Evolutionary conservation across 306 rosid species (phyloP), one percentile per base, ranked within the genome.

Genomic region (Trichosanthes cucumerina): DNA sequence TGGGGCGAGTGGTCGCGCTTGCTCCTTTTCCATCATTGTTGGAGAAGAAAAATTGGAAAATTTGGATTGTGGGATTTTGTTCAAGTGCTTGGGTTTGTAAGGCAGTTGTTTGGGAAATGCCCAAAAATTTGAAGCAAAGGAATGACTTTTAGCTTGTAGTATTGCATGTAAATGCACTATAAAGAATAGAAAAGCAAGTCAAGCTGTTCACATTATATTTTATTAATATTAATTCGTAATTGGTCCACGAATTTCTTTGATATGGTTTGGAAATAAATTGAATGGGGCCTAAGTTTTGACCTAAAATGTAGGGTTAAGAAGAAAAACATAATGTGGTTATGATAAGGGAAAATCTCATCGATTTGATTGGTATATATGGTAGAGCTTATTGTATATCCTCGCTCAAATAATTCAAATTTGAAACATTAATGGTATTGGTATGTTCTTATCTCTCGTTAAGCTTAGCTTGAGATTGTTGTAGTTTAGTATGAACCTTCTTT

Each of bases 1-100:
- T 0, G 88, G 87, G 49, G 91, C 84, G 24, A 87, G 71, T 1
- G 92, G 93, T 60, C 79, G 78, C 74, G 79, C 86, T 43, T 91
- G 93, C 26, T 89, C 93, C 41, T 24, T 80, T 72, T 85, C 89
- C 10, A 16, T 57, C 76, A 71, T 71, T 38, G 76, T 1, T 28
- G 33, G 33, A 28, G 33, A 28, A 28, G 33, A 28, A 28, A 2
- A 28, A 28, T n/a, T n/a, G 16, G 33, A 28, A 28, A 57, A 3
- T 56, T 7, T 0, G 2, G 65, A 7, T 26, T 59, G 11, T 59
- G 18, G 53, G 16, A 10, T 59, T 10, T 59, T 24, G 7, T 28
- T 28, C 33, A 28, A 59, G 38, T 59, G 36, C 15, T 26, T 26
- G 65, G 26, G 36, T 59, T 59, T 59, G 26, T 59, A 59, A 59